Evolutionary conservation across 1,284 basidiomycete genomes (phyloP), one percentile per base, ranked within the genome.

Genomic region (Thecaphora thlaspeos): DNA sequence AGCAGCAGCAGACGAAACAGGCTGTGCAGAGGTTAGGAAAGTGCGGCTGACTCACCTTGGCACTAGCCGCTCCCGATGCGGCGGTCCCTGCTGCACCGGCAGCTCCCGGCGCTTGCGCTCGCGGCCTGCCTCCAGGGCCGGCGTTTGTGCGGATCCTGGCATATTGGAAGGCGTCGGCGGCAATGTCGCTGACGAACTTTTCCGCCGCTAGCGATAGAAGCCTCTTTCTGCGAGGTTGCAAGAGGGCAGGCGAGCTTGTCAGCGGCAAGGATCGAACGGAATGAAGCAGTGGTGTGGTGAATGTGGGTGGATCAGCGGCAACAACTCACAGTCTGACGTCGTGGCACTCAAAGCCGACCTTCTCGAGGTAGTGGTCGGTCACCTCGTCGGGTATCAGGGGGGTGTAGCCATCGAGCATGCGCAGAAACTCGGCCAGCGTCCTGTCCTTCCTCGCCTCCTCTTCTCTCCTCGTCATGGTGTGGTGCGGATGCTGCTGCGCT

Each of bases 331-430:
- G 55, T 24, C 75, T 64, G 23, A 68, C 55, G 77, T 98, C 94
- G 62, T 92, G 87, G 76, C 90, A 93, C 73, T 97, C 93, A 79
- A 99, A 97, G 0, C 95, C 95, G 19, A 93, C 90, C 56, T 88
- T 84, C 79, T 98, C 92, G 11, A 99, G 85, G 80, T 96, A 98
- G 79, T 94, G 96, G 74, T 96, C 91, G 4, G 94, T 95, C 15
- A 99, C 92, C 79, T 98, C 92, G 77, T 94, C 95, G 2, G 95
- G 95, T 67, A 99, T 92, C 78, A 99, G 79, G 34, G 95, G 95
- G 71, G 95, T 90, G 78, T 96, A 96, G 40, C 94, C 91, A 73
- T 98, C 94, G 36, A 99, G 82, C 88, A 94, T 90, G 43, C 92
- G 82, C 81, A 99, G 83, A 75, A 99, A 92, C 78, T 98, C 92